Evolutionary conservation across 1,284 basidiomycete species (phyloP).

Genomic region (Thelephora terrestris): DNA sequence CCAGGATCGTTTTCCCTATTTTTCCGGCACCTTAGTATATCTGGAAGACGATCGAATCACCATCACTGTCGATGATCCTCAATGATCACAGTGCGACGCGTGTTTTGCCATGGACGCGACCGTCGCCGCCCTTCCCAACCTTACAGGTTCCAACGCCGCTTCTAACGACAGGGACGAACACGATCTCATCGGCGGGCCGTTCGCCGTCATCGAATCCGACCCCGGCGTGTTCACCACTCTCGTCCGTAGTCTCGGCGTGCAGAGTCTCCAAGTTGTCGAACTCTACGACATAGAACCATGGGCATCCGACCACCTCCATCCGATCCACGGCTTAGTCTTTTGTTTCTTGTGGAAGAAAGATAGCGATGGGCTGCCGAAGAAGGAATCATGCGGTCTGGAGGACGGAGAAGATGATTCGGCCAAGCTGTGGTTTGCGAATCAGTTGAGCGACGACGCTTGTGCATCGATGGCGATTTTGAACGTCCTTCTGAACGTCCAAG

Average conservation of each 20-base stretch:
- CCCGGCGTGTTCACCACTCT: constrained; percentile 53
- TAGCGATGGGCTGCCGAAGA: constrained; percentile 27
- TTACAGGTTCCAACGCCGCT: background rate
- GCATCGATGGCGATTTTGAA: constrained; percentile 52
- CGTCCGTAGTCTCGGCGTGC: constrained; percentile 40
- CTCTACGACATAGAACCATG: constrained; percentile 52
- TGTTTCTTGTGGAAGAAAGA: constrained; percentile 49
- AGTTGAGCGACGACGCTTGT: constrained; percentile 55
- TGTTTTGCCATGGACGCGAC: too few species aligned
- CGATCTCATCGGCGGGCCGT: background rate
- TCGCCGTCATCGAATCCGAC: constrained; percentile 51
- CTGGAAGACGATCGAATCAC: too few species aligned
- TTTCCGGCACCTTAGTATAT: too few species aligned
- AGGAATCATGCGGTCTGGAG: constrained; percentile 33
- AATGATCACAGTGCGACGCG: too few species aligned
- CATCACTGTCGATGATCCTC: too few species aligned
- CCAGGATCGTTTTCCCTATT: too few species aligned
- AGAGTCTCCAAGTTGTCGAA: constrained; percentile 42
- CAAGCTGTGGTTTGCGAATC: constrained; percentile 55
- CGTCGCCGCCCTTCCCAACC: too few species aligned
- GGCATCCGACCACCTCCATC: constrained; percentile 45
- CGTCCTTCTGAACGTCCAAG: constrained; percentile 39
- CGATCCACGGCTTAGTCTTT: constrained; percentile 40
- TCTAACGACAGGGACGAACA: background rate
- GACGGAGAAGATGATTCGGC: constrained; percentile 44